Evolutionary conservation across 768 basidiomycete genomes (phyloP).

Genomic region (Amanita phalloides): DNA sequence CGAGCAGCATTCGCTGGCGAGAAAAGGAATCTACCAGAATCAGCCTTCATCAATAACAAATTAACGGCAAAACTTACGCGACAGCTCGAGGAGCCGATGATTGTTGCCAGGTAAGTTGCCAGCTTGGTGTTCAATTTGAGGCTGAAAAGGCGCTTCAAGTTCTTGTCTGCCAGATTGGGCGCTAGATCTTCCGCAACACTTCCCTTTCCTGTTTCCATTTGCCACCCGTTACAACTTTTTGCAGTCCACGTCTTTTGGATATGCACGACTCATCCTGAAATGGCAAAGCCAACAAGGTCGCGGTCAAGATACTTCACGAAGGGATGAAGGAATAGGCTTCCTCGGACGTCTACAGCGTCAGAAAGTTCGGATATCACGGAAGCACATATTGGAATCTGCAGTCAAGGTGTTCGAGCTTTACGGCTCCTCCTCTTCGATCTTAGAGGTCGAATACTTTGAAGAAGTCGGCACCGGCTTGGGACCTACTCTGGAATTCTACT

Average conservation of each 20-base stretch:
- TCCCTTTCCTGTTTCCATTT: conserved; percentile 98
- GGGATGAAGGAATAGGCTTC: conserved; percentile 88
- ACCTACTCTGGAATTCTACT: conserved; percentile 97
- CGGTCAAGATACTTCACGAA: conserved; percentile 65
- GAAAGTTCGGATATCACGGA: conserved; percentile 93
- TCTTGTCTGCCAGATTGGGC: conserved; percentile 98
- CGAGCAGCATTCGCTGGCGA: conserved; percentile 38
- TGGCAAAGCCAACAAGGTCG: conserved; percentile 87
- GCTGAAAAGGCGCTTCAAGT: conserved; percentile 27
- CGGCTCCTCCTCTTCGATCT: conserved; percentile 84
- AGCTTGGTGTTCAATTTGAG: neutral
- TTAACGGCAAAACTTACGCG: conserved; percentile 95
- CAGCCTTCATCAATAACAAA: conserved; percentile 95
- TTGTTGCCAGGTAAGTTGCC: conserved; percentile 75
- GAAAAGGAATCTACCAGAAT: conserved; percentile 57
- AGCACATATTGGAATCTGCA: conserved; percentile 90
- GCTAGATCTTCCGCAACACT: conserved; percentile 87
- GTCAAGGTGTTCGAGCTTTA: conserved; percentile 96
- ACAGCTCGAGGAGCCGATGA: conserved; percentile 97
- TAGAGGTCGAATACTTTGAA: conserved; percentile 98
- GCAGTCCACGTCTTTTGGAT: conserved; percentile 96
- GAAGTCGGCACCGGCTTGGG: conserved; percentile 98
- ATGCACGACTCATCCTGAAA: conserved; percentile 88
- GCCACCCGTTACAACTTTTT: conserved; percentile 95
- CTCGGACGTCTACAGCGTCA: conserved; percentile 88